Evolutionary conservation across 345 rosid genomes (phyloP).

Genomic region (Hirschfeldia incana): DNA sequence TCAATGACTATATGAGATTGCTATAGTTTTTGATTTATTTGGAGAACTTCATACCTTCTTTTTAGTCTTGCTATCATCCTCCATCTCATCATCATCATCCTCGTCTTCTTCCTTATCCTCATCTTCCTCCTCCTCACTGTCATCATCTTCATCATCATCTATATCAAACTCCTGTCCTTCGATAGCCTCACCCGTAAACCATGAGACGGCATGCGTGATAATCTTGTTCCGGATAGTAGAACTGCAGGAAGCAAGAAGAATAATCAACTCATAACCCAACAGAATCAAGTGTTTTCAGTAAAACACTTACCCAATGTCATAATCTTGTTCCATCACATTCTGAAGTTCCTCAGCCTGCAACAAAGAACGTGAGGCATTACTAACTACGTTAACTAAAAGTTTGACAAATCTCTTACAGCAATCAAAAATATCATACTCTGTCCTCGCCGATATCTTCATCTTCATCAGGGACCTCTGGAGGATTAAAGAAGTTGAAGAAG

Average conservation of each 20-base stretch:
- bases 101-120: constrained; percentile 59
- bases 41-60: constrained; percentile 49
- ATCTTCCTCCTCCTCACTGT: constrained; percentile 38
- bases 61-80: constrained; percentile 48
- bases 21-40: neutral
- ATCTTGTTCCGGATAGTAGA: constrained; percentile 80
- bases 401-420: no score
- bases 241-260: constrained; percentile 39
- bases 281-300: neutral
- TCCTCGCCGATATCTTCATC: no score
- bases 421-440: no score
- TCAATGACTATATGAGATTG: neutral
- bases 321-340: constrained; percentile 86
- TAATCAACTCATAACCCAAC: neutral
- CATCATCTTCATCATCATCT: constrained; percentile 53
- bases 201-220: constrained; percentile 85
- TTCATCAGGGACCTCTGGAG: no score
- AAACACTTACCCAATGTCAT: constrained; percentile 75
- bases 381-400: no score
- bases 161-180: constrained; percentile 54
- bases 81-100: constrained; percentile 52
- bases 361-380: no score
- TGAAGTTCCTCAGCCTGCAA: no score
- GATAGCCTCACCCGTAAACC: constrained; percentile 90
- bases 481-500: no score